A percentile compares a stretch with the other conserved stretches of the same genome.
Conservation (phyloP, 2,329 filamentous ascomycete genomes). For the Colletotrichum caudatum region DNA sequence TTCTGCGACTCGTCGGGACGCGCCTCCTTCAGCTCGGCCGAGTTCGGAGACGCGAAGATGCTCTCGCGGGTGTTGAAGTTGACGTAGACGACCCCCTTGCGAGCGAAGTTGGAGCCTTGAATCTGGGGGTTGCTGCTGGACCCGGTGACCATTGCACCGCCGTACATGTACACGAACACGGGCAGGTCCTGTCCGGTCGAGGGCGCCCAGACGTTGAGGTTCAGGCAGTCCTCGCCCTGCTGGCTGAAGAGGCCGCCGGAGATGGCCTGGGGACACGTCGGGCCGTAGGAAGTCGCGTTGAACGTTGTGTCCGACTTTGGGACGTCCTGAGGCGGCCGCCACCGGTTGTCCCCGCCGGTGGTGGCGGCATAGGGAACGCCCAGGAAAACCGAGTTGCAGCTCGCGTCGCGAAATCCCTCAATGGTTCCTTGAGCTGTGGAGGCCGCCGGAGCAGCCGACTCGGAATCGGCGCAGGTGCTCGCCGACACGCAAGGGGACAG, state of each 20-base stretch:
- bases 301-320: constrained; percentile 42
- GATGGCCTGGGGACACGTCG: constrained; percentile 47
- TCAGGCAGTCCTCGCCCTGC: constrained; percentile 57
- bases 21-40: constrained; percentile 50
- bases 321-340: constrained; percentile 48
- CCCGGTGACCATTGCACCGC: constrained; percentile 57
- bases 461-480: constrained; percentile 14
- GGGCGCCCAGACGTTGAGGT: constrained; percentile 55
- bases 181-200: constrained; percentile 46
- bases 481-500: constrained; percentile 14
- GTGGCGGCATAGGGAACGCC: constrained; percentile 55
- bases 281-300: constrained; percentile 46
- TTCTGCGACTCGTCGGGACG: constrained; percentile 46
- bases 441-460: constrained; percentile 27
- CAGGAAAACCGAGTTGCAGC: constrained; percentile 51
- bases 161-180: constrained; percentile 60
- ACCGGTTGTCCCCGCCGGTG: constrained; percentile 53
- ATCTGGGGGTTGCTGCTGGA: constrained; percentile 55
- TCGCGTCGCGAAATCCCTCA: constrained; percentile 52
- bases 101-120: constrained; percentile 52
- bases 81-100: constrained; percentile 53
- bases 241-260: constrained; percentile 42
- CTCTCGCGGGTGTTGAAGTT: constrained; percentile 57
- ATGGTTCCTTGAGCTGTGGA: constrained; percentile 49
- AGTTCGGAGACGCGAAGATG: constrained; percentile 59